phyloP scores from a whole-genome alignment of 176 grass and related monocot genomes.

The Calamus simplicifolius region DNA sequence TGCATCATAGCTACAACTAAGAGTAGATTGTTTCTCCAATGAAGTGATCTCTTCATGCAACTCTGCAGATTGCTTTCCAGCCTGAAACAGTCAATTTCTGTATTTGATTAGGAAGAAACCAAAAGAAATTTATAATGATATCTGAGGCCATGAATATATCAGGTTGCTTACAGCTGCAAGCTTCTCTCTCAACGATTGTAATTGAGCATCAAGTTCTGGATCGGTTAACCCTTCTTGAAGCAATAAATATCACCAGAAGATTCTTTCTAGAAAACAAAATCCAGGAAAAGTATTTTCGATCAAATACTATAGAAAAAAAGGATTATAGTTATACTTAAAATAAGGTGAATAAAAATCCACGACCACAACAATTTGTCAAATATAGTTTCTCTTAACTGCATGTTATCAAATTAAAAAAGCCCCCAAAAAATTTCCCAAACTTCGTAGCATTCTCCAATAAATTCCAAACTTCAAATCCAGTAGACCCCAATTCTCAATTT shows the following conservation, averaged over 20 bases:
- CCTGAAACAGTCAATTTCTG: conserved; percentile 22
- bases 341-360: not conserved
- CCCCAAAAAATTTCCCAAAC: no score
- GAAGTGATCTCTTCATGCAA: conserved; percentile 30
- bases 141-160: not conserved
- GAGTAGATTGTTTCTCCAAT: conserved; percentile 31
- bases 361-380: no score
- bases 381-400: no score
- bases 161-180: conserved; percentile 25
- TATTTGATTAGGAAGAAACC: conserved; percentile 14
- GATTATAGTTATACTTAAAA: not conserved
- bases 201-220: conserved; percentile 21
- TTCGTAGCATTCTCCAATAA: no score
- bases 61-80: conserved; percentile 35
- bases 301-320: not conserved
- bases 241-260: conserved; percentile 10
- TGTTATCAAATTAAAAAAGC: no score
- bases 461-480: no score
- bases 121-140: not conserved
- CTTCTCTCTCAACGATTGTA: conserved; percentile 40
- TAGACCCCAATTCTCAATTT: no score
- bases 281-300: not conserved
- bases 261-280: conserved; percentile 26
- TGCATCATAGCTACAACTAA: conserved; percentile 26
- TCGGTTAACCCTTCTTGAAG: conserved; percentile 20